Evolutionary conservation across 345 rosid species (phyloP).

Genomic region (Heritiera littoralis): DNA sequence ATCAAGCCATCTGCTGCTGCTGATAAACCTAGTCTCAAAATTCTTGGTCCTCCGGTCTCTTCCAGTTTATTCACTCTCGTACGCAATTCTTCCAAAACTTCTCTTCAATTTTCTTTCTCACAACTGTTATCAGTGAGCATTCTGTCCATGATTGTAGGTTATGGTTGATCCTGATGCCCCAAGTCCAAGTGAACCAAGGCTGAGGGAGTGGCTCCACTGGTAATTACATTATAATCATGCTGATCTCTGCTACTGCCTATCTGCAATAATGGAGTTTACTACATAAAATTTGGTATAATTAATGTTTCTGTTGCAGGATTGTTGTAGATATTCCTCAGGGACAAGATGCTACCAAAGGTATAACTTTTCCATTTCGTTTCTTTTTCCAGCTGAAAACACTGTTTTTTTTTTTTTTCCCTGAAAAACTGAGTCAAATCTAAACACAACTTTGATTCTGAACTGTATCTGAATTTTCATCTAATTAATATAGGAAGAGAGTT

Average conservation of each 20-base stretch:
- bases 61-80: neutral
- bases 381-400: neutral
- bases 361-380: neutral
- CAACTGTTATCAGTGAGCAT: neutral
- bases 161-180: constrained; percentile 25
- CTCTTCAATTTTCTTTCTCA: neutral
- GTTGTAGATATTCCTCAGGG: constrained; percentile 47
- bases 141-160: constrained; percentile 10
- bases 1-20: constrained; percentile 37
- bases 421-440: neutral
- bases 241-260: neutral
- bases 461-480: too few relatives aligned
- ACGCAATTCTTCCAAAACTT: too few relatives aligned
- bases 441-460: neutral
- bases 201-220: constrained; percentile 25
- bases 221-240: neutral
- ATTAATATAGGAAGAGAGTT: constrained; percentile 35
- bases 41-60: constrained; percentile 21
- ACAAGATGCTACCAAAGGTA: constrained; percentile 39
- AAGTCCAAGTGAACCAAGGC: constrained; percentile 22
- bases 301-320: constrained; percentile 33
- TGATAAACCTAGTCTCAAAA: constrained; percentile 12
- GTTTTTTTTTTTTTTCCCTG: too few relatives aligned
- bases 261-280: neutral
- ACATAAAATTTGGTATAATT: neutral